Evolutionary conservation across 2,329 filamentous ascomycete species (phyloP), one percentile per base, ranked within the genome.

Genomic region (Penicillium glabrum): DNA sequence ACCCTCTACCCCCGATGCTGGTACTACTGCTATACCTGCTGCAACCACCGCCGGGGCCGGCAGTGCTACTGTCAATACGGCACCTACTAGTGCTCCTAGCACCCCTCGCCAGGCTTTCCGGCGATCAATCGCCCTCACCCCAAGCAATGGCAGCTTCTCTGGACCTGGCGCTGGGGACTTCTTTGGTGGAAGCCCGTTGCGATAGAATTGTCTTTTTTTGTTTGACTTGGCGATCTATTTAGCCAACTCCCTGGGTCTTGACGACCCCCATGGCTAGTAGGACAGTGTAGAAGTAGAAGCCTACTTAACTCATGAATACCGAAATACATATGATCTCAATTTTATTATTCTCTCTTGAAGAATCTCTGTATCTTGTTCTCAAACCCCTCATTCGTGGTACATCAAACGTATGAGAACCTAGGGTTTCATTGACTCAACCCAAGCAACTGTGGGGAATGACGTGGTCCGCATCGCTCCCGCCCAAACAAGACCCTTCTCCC

Each of bases 51-150:
- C 59, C 21, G 53, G 59, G 4, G 54, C 52, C 21, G 55, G 51
- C 37, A 50, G 55, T 2, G 41, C 48, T 8, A 48, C 54, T n/a
- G 49, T 56, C 9, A 56, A 54, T 24, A 7, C 33, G 23, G 61
- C 46, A 5, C 52, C 65, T 26, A 55, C 66, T 39, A 76, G 72
- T 47, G 72, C 68, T 5, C 75, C 75, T 13, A 65, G 72, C 19
- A 78, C 75, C 3, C 75, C 75, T n/a, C 67, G 75, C 23, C 75
- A 77, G 61, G 72, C 67, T 23, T 77, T 77, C 58, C 62, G 75
- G 57, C 69, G 75, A 56, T 75, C 74, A 3, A 72, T 75, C 54
- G 74, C 75, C 27, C 61, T 78, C 46, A 78, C 75, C 0, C 75
- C 75, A 9, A 77, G 74, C 53, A 77, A 75, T 59, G 74, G 73